Evolutionary conservation across 2,329 filamentous ascomycete genomes (phyloP).

Genomic region (Pseudogymnoascus sp.): DNA sequence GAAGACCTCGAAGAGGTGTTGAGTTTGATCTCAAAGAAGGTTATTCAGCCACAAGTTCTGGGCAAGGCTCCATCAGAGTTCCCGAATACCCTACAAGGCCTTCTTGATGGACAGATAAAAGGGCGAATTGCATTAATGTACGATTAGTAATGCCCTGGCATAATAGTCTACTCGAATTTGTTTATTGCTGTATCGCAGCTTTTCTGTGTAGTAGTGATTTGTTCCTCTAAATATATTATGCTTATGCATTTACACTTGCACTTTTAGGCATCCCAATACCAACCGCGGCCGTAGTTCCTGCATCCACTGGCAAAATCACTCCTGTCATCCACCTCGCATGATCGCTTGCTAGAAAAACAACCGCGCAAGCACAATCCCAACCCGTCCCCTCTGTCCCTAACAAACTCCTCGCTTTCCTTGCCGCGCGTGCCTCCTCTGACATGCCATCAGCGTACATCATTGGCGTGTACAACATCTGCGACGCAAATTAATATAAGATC

Average conservation of each 20-base stretch:
- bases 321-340: constrained; percentile 47
- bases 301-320: constrained; percentile 40
- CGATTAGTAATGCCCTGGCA: not conserved
- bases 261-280: constrained; percentile 8
- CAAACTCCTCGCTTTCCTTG: constrained; percentile 37
- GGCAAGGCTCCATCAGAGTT: constrained; percentile 29
- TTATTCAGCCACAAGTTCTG: constrained; percentile 31
- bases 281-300: constrained; percentile 38
- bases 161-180: not conserved
- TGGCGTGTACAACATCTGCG: constrained; percentile 40
- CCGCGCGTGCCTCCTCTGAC: constrained; percentile 31
- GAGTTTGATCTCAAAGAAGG: constrained; percentile 29
- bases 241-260: constrained; percentile 3
- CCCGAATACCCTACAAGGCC: constrained; percentile 27
- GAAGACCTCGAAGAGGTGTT: constrained; percentile 33
- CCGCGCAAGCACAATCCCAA: constrained; percentile 45
- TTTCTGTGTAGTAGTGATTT: not conserved
- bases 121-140: constrained; percentile 10
- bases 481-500: not conserved
- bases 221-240: not conserved
- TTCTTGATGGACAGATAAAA: constrained; percentile 32
- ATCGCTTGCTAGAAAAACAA: constrained; percentile 44
- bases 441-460: constrained; percentile 37
- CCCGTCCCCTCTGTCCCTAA: constrained; percentile 48
- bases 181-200: not conserved